These are phyloP conservation scores for Colletotrichum abscissum DNA, from an alignment of 2,329 filamentous ascomycete species.

Conservation along the genomic window DNA sequence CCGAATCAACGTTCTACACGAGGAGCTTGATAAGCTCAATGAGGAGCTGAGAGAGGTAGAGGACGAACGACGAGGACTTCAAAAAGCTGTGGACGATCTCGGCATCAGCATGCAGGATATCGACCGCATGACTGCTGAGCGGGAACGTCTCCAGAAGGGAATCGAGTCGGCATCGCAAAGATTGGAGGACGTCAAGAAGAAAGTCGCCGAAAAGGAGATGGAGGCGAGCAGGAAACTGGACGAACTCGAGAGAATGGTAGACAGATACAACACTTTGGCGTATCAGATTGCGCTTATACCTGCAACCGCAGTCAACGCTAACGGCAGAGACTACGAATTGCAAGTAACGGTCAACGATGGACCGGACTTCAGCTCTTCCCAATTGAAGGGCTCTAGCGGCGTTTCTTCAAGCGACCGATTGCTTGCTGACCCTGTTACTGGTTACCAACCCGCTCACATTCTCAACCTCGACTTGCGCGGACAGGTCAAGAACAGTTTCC, in stretches of 20 bases:
- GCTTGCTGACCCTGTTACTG: constrained; percentile 82
- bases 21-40: constrained; percentile 84
- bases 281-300: constrained; percentile 96
- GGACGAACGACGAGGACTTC: constrained; percentile 81
- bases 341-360: constrained; percentile 82
- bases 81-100: constrained; percentile 89
- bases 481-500: constrained; percentile 81
- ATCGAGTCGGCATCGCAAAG: constrained; percentile 81
- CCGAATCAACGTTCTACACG: constrained; percentile 83
- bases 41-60: constrained; percentile 83
- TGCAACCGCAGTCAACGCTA: constrained; percentile 83
- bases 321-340: constrained; percentile 87
- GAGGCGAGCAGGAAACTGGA: constrained; percentile 89
- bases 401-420: constrained; percentile 78
- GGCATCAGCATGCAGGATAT: constrained; percentile 98
- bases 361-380: constrained; percentile 78
- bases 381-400: constrained; percentile 48
- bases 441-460: constrained; percentile 90
- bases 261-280: constrained; percentile 92
- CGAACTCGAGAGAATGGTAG: constrained; percentile 89
- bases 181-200: constrained; percentile 86
- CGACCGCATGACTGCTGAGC: constrained; percentile 97
- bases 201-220: constrained; percentile 86
- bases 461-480: constrained; percentile 90
- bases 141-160: constrained; percentile 90